Base-by-base conservation (phyloP, 352 stramenopile species). In the Thalassiosira sp. region DNA sequence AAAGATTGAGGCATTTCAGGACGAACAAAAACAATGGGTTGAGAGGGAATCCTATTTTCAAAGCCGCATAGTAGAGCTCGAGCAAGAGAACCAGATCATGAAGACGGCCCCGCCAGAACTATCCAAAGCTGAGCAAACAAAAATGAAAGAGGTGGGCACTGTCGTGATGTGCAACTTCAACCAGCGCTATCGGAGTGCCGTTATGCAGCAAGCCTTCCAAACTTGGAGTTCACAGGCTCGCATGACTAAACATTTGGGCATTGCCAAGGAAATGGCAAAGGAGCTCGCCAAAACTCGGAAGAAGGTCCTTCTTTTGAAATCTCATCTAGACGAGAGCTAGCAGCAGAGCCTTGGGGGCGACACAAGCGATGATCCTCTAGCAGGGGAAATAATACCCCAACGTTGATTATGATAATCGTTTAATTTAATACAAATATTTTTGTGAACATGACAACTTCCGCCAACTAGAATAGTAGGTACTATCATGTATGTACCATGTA, bases 261-360 rank as follows among this genome's bases (percentile, higher is more conserved):
- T 85, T 49, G 77, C 64, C 2, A 78, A 72, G 56, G 61, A 78
- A 59, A 81, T 85, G 71, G 62, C 71, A n/a, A 79, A 64, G 48
- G 77, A 85, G 46, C 62, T 85, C 11, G 18, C 40, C 35, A 51
- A 72, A 37, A 85, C 71, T 40, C 52, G 67, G 43, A 76, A 79
- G 43, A 79, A 72, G 24, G 66, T 85, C 24, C 77, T 79, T 28
- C 22, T 85, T 0, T 54, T 85, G 31, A 85, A 85, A 64, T 72
- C 71, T 35, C 72, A 79, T 57, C 51, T 81, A 49, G 52, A 76
- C 28, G 51, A 61, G 22, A 62, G n/a, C n/a, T n/a, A n/a, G n/a
- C n/a, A n/a, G n/a, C n/a, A n/a, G n/a, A n/a, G n/a, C n/a, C n/a
- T n/a, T n/a, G n/a, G n/a, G n/a, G n/a, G n/a, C n/a, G n/a, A n/a